These are phyloP conservation scores for Leptoxyphium fumago DNA, from an alignment of 2,329 filamentous ascomycete species.

Conservation along the genomic window DNA sequence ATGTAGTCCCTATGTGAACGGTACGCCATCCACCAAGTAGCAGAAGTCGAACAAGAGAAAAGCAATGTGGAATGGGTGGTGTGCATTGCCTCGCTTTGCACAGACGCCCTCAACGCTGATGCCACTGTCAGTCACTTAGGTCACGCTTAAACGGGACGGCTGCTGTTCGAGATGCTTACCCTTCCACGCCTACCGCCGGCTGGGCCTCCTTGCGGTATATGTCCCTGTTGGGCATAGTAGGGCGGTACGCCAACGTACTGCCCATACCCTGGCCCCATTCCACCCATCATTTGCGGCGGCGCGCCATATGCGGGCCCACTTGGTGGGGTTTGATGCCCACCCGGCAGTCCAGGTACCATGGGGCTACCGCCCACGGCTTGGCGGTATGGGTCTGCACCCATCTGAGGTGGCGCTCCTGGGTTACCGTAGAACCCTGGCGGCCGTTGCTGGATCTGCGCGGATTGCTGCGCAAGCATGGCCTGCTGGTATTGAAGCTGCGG, in stretches of 20 bases:
- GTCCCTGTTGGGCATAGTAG: conserved; percentile 5
- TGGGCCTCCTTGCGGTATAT: conserved; percentile 6
- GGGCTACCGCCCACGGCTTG: conserved; percentile 24
- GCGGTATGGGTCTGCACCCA: conserved; percentile 25
- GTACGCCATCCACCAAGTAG: too few relatives aligned
- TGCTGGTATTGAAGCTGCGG: conserved; percentile 45
- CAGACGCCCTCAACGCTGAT: too few relatives aligned
- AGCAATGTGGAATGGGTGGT: too few relatives aligned
- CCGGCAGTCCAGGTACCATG: conserved; percentile 24
- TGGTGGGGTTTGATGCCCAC: conserved; percentile 12
- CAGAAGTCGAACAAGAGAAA: too few relatives aligned
- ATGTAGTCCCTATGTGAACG: too few relatives aligned
- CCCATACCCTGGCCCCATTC: conserved; percentile 12
- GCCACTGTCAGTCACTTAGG: too few relatives aligned
- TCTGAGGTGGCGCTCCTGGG: conserved; percentile 15
- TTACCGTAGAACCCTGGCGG: conserved; percentile 18
- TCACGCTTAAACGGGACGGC: too few relatives aligned
- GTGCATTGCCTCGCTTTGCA: too few relatives aligned
- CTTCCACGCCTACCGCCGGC: conserved; percentile 8
- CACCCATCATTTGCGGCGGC: conserved; percentile 11
- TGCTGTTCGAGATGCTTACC: conserved; percentile 3
- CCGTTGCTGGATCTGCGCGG: conserved; percentile 17
- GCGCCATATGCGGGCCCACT: conserved; percentile 3
- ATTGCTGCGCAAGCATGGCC: conserved; percentile 31
- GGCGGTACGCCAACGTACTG: conserved; percentile 12